Percentiles rank a stretch among this genome's conserved stretches.
Evolutionary conservation across 148 eudicot species (phyloP).

Genomic region (Gaultheria prostrata): DNA sequence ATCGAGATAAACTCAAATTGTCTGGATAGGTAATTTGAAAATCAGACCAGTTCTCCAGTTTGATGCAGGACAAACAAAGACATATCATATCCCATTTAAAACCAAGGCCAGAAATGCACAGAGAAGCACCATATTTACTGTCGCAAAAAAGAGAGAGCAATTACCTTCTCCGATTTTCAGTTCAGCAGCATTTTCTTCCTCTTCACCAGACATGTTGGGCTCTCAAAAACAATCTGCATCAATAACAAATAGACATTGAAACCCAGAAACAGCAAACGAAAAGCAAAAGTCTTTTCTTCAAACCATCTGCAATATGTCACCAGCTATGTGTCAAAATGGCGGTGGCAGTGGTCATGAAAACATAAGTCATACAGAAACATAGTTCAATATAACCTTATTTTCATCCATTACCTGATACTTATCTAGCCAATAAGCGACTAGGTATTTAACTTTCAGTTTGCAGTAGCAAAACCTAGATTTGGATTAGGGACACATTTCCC

Average conservation of each 20-base stretch:
- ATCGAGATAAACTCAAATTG: neutral
- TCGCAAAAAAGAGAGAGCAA: neutral
- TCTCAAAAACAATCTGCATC: neutral
- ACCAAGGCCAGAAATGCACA: neutral
- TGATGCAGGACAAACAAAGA: neutral
- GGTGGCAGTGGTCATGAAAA: neutral
- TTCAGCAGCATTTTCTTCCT: conserved; percentile 82
- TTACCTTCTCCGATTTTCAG: conserved; percentile 66
- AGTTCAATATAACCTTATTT: neutral
- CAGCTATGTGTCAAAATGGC: neutral
- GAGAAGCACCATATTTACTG: neutral
- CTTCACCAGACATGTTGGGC: conserved; percentile 60
- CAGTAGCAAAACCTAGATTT: neutral
- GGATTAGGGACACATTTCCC: neutral
- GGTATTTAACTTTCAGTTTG: neutral
- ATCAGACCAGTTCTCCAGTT: neutral
- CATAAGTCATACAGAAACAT: too few relatives aligned
- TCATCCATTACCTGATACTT: neutral
- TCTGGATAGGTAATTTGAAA: neutral
- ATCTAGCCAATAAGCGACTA: neutral
- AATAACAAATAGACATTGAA: neutral
- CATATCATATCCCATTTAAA: neutral
- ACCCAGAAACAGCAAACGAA: neutral
- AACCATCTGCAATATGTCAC: neutral
- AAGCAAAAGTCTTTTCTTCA: neutral